Conservation (phyloP, 2,329 filamentous ascomycete genomes). For the Penicillium sp. region DNA sequence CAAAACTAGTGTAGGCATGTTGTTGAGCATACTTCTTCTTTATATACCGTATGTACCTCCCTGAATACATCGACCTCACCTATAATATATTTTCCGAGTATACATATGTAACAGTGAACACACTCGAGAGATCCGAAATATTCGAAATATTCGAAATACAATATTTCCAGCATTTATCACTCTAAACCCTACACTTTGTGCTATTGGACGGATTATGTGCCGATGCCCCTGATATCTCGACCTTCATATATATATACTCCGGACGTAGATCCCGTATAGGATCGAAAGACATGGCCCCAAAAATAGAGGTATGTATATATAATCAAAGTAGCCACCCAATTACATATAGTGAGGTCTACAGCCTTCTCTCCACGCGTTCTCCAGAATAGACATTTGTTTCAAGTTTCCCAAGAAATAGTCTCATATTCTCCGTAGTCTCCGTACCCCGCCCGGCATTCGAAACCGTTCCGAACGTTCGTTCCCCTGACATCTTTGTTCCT, state of each 20-base stretch:
- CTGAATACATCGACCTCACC: neutral
- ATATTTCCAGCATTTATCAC: neutral
- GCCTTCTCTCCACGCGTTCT: neutral
- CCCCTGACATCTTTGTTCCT: too few species aligned
- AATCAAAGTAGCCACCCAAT: neutral
- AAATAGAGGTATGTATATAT: neutral
- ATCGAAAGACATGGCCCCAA: neutral
- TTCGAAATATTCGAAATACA: neutral
- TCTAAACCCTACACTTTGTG: neutral
- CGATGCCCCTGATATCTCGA: neutral
- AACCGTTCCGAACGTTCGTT: neutral
- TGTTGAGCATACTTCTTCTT: neutral
- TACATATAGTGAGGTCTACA: neutral
- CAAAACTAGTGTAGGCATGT: too few species aligned
- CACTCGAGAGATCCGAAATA: too few species aligned
- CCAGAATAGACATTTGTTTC: neutral
- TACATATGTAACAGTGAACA: neutral
- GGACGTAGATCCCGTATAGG: neutral
- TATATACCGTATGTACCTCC: neutral
- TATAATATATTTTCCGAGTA: neutral
- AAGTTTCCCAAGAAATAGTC: neutral
- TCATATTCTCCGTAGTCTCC: neutral
- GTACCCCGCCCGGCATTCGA: constrained; percentile 1
- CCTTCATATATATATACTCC: neutral
- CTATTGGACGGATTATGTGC: neutral